phyloP scores from a whole-genome alignment of 352 stramenopile species.

The Phytophthora constricta region DNA sequence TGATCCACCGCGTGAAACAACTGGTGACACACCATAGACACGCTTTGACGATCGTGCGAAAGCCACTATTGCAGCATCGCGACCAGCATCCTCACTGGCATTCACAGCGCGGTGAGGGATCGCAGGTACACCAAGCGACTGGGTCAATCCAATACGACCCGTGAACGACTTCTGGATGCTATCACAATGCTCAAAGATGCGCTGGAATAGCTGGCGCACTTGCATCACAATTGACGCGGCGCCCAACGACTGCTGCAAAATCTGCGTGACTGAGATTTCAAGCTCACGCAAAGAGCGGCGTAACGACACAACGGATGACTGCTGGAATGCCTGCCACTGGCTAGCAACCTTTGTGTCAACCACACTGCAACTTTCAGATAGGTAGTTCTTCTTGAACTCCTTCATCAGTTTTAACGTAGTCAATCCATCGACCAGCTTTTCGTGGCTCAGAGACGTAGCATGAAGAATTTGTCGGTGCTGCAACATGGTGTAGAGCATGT shows the following conservation, averaged over 20 bases:
- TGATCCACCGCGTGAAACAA: conserved; percentile 23
- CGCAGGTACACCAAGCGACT: conserved; percentile 59
- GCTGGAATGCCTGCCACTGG: conserved; percentile 68
- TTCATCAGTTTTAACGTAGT: conserved; percentile 59
- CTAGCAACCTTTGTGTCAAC: conserved; percentile 39
- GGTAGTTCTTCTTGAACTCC: conserved; percentile 45
- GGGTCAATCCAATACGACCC: conserved; percentile 25
- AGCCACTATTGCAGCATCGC: conserved; percentile 52
- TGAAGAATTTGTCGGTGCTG: conserved; percentile 89
- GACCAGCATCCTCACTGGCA: conserved; percentile 51
- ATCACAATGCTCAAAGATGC: conserved; percentile 45
- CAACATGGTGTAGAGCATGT: conserved; percentile 89
- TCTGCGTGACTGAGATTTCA: conserved; percentile 63
- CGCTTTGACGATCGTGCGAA: conserved; percentile 68
- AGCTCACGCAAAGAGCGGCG: conserved; percentile 69
- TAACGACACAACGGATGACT: conserved; percentile 47
- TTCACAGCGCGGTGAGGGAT: conserved; percentile 60
- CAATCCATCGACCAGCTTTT: conserved; percentile 66
- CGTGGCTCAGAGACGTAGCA: conserved; percentile 69
- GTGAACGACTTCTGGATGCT: conserved; percentile 40
- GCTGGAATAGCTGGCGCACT: conserved; percentile 33
- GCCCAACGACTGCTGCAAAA: conserved; percentile 42
- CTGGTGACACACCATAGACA: conserved; percentile 69
- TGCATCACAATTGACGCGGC: conserved; percentile 24
- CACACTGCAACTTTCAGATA: conserved; percentile 11